Percentiles rank a stretch among this genome's conserved stretches.
phyloP scores from a whole-genome alignment of 1,139 yeast species.

The Blastobotrys indianensis region DNA sequence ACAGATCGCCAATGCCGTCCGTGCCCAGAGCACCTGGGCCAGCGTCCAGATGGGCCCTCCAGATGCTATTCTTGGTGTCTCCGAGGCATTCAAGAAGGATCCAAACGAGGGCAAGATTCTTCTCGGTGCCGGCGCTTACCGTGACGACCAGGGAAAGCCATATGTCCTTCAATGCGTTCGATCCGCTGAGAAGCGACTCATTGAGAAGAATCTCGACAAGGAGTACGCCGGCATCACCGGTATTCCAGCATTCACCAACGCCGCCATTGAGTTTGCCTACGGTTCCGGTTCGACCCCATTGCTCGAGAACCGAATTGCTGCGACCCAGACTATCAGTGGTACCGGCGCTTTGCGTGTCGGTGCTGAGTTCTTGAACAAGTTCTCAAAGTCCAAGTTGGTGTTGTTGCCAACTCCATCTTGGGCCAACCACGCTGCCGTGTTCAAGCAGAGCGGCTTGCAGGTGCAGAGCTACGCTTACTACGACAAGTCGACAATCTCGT shows the following conservation, averaged over 20 bases:
- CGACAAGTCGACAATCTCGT: conserved; percentile 54
- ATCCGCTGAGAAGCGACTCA: conserved; percentile 41
- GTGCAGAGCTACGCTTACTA: conserved; percentile 60
- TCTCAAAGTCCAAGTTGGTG: conserved; percentile 41
- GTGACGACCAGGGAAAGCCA: conserved; percentile 89
- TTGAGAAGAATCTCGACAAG: conserved; percentile 57
- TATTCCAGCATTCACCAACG: conserved; percentile 61
- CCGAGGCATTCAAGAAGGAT: conserved; percentile 50
- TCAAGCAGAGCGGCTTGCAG: conserved; percentile 40
- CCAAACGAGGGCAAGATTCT: conserved; percentile 60
- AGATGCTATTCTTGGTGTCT: conserved; percentile 59
- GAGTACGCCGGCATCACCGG: conserved; percentile 90
- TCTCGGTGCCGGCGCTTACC: conserved; percentile 92
- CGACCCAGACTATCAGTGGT: conserved; percentile 66
- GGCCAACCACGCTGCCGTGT: conserved; percentile 63
- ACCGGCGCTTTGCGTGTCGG: conserved; percentile 71
- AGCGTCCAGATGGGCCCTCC: conserved; percentile 54
- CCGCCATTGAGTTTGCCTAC: conserved; percentile 61
- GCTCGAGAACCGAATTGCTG: conserved; percentile 45
- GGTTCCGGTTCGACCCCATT: conserved; percentile 39
- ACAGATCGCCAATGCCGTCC: background rate
- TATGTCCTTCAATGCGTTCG: conserved; percentile 88
- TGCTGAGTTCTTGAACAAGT: conserved; percentile 53
- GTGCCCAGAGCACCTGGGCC: conserved; percentile 32
- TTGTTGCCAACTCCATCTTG: conserved; percentile 66